phyloP scores from a whole-genome alignment of 768 basidiomycete species.

The Neoboletus brunneissimus region DNA sequence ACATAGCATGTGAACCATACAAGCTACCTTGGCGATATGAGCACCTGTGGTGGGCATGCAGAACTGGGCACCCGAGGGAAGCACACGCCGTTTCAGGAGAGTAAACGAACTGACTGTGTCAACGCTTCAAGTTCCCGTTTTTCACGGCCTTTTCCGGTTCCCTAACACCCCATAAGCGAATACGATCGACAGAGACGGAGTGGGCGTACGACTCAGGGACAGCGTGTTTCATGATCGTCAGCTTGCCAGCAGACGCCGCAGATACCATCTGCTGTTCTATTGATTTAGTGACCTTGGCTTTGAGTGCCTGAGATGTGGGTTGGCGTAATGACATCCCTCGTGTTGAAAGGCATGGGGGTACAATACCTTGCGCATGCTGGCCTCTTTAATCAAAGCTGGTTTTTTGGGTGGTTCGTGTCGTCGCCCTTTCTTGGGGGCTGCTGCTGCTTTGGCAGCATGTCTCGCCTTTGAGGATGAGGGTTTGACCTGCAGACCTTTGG shows the following conservation, averaged over 20 bases:
- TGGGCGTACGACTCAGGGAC: slow-evolving; percentile 30
- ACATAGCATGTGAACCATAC: not conserved
- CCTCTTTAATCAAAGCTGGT: slow-evolving; percentile 64
- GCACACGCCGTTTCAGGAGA: slow-evolving; percentile 6
- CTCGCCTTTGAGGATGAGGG: slow-evolving; percentile 43
- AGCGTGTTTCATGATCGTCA: slow-evolving; percentile 87
- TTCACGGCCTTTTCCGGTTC: slow-evolving; percentile 20
- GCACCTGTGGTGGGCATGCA: not conserved
- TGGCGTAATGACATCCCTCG: not conserved
- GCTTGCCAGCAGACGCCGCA: slow-evolving; percentile 84
- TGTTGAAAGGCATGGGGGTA: not conserved
- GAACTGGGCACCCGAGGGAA: not conserved
- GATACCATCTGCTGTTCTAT: slow-evolving; percentile 90
- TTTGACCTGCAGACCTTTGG: slow-evolving; percentile 72
- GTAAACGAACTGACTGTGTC: slow-evolving; percentile 6
- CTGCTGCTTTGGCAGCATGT: slow-evolving; percentile 63
- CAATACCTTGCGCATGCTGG: slow-evolving; percentile 70
- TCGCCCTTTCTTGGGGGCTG: slow-evolving; percentile 76
- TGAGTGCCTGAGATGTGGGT: slow-evolving; percentile 55
- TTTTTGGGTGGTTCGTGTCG: slow-evolving; percentile 83
- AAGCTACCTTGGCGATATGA: slow-evolving; percentile 3
- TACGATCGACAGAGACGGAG: not conserved
- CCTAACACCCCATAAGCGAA: slow-evolving; percentile 12
- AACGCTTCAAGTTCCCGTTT: slow-evolving; percentile 12
- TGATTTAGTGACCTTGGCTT: slow-evolving; percentile 87